A percentile compares a stretch with the other conserved stretches of the same genome.
Evolutionary conservation across 352 stramenopile species (phyloP).

Genomic region (Globisporangium mamillatum): DNA sequence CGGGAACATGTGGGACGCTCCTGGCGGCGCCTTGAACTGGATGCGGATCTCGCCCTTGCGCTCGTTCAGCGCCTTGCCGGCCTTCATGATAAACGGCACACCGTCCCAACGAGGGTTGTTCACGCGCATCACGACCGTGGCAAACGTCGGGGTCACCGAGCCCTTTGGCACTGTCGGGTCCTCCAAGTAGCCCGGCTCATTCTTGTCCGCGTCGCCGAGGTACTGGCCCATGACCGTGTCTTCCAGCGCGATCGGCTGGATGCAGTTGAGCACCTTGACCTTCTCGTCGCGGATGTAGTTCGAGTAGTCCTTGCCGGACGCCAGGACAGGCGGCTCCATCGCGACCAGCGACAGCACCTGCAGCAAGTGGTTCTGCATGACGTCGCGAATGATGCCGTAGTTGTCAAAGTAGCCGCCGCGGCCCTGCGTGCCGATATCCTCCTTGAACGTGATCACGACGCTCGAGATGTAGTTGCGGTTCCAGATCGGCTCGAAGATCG

Average conservation of each 20-base stretch:
- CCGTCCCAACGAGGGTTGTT: constrained; percentile 95
- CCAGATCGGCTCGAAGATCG: constrained; percentile 97
- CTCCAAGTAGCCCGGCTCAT: constrained; percentile 93
- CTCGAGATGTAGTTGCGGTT: constrained; percentile 95
- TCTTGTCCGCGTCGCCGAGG: constrained; percentile 65
- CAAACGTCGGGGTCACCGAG: constrained; percentile 91
- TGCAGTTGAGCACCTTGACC: constrained; percentile 96
- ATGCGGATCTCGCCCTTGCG: constrained; percentile 97
- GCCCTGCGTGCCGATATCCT: constrained; percentile 96
- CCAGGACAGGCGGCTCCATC: constrained; percentile 93
- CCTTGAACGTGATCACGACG: constrained; percentile 97
- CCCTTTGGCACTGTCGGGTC: constrained; percentile 94
- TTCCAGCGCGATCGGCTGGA: constrained; percentile 90
- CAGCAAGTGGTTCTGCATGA: constrained; percentile 99
- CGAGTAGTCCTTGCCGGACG: constrained; percentile 84
- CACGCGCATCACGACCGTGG: constrained; percentile 88
- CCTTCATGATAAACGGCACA: constrained; percentile 99
- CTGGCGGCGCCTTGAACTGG: constrained; percentile 94
- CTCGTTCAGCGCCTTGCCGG: constrained; percentile 97
- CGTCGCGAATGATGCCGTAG: constrained; percentile 98
- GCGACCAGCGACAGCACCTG: constrained; percentile 97
- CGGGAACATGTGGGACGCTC: constrained; percentile 89
- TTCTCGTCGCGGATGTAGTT: constrained; percentile 97
- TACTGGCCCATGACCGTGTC: constrained; percentile 99
- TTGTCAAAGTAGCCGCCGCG: constrained; percentile 97